Percentiles rank a stretch among this genome's conserved stretches.
Conservation (phyloP, 202 grass and related monocot species). For the Cymbopogon flexuosus region DNA sequence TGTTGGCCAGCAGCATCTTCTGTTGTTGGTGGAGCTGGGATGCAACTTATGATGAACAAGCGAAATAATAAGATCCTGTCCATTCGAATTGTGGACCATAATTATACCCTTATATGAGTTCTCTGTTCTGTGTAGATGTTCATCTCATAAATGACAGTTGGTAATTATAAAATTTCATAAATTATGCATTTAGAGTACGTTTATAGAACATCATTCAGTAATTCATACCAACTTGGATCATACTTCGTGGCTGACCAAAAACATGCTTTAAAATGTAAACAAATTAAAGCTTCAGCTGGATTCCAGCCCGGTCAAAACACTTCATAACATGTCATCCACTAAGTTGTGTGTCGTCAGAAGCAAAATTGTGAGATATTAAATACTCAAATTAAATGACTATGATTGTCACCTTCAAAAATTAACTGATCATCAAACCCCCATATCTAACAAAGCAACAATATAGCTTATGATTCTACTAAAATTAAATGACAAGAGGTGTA, state of each 20-base stretch:
- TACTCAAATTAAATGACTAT: not conserved
- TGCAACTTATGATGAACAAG: constrained; percentile 4
- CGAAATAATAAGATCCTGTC: not conserved
- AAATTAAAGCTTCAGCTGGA: not conserved
- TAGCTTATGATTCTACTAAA: not conserved
- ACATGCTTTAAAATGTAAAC: not conserved
- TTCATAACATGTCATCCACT: constrained; percentile 22
- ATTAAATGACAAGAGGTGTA: not conserved
- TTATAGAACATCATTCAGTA: not conserved
- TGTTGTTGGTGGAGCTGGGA: not conserved
- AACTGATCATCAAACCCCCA: not conserved
- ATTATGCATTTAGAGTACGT: not conserved
- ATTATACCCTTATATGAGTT: not conserved
- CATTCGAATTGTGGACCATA: not conserved
- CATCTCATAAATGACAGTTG: not conserved
- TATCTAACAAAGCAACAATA: not conserved
- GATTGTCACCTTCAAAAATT: not conserved
- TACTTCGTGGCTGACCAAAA: not conserved
- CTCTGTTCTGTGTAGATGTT: not conserved
- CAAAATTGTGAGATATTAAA: not conserved
- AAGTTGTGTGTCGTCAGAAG: not conserved
- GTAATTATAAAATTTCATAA: not conserved
- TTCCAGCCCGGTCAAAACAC: not conserved
- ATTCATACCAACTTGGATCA: not conserved
- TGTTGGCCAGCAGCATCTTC: not conserved